A percentile compares a stretch with the other conserved stretches of the same genome.
phyloP scores from a whole-genome alignment of 345 rosid species.

The Syzygium grande region DNA sequence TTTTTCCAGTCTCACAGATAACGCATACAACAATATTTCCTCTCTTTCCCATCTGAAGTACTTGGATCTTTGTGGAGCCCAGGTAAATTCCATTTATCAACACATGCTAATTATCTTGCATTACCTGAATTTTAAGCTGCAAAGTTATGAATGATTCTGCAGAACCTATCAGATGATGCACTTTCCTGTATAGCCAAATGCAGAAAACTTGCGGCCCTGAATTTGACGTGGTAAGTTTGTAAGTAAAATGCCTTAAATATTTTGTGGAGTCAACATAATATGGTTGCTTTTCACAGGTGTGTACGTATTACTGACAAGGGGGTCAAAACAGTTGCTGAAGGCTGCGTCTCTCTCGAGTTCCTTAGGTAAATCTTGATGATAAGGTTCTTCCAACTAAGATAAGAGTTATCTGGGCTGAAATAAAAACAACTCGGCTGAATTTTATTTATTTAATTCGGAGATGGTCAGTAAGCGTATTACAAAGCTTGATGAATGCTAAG shows the following conservation, averaged over 20 bases:
- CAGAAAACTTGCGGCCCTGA: slow-evolving; percentile 55
- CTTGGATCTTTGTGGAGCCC: slow-evolving; percentile 93
- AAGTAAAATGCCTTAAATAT: background rate
- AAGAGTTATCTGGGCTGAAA: background rate
- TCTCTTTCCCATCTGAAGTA: slow-evolving; percentile 43
- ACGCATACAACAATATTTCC: slow-evolving; percentile 63
- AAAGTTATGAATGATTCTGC: slow-evolving; percentile 4
- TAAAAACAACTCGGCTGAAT: background rate
- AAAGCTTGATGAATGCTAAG: background rate
- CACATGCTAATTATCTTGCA: background rate
- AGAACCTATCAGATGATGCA: slow-evolving; percentile 88
- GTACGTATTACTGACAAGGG: slow-evolving; percentile 69
- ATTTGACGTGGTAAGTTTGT: slow-evolving; percentile 75
- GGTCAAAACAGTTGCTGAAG: slow-evolving; percentile 59
- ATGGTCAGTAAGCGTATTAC: background rate
- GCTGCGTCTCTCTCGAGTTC: slow-evolving; percentile 72
- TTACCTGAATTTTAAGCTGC: background rate
- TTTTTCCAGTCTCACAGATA: slow-evolving; percentile 62
- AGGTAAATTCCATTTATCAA: slow-evolving; percentile 30
- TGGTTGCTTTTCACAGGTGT: slow-evolving; percentile 43
- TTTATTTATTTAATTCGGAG: background rate
- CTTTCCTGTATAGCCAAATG: slow-evolving; percentile 67
- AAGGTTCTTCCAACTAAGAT: background rate
- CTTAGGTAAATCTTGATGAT: slow-evolving; percentile 42
- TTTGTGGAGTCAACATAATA: background rate